These are phyloP conservation scores for Microdochium nivale DNA, from an alignment of 2,329 filamentous ascomycete species.

Conservation along the genomic window DNA sequence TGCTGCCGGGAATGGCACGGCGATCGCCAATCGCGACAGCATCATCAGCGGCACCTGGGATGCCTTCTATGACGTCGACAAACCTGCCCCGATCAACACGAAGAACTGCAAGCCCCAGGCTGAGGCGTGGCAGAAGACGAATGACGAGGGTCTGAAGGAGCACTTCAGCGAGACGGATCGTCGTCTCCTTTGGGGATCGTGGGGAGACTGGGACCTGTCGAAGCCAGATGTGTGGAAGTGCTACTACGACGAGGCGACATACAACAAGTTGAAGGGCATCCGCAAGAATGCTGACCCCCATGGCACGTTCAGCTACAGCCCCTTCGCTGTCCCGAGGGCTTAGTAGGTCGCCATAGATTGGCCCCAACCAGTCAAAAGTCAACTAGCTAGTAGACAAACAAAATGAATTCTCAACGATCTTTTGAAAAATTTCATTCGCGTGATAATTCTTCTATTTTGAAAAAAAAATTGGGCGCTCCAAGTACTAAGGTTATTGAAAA, in stretches of 20 bases:
- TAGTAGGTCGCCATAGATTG: neutral
- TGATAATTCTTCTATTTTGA: no score
- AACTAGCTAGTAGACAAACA: neutral
- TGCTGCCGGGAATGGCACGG: slow-evolving; percentile 35
- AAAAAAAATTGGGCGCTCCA: no score
- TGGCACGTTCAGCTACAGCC: no score
- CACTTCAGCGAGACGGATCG: slow-evolving; percentile 29
- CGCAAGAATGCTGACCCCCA: neutral
- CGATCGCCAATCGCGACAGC: slow-evolving; percentile 38
- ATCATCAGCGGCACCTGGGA: slow-evolving; percentile 29
- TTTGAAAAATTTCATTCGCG: no score
- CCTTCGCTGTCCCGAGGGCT: neutral
- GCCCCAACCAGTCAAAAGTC: neutral
- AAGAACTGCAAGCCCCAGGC: slow-evolving; percentile 21
- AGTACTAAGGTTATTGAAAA: no score
- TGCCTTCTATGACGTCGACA: slow-evolving; percentile 36
- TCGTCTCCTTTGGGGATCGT: slow-evolving; percentile 31
- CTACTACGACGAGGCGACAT: slow-evolving; percentile 27
- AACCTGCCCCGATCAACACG: neutral
- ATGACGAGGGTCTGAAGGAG: slow-evolving; percentile 25
- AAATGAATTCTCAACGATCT: neutral
- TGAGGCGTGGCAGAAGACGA: slow-evolving; percentile 31
- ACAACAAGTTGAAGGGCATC: slow-evolving; percentile 19
- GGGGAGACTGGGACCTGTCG: slow-evolving; percentile 26
- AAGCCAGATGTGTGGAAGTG: slow-evolving; percentile 18